Base-by-base conservation (phyloP, 1,139 yeast species). In the Blastobotrys proliferans region DNA sequence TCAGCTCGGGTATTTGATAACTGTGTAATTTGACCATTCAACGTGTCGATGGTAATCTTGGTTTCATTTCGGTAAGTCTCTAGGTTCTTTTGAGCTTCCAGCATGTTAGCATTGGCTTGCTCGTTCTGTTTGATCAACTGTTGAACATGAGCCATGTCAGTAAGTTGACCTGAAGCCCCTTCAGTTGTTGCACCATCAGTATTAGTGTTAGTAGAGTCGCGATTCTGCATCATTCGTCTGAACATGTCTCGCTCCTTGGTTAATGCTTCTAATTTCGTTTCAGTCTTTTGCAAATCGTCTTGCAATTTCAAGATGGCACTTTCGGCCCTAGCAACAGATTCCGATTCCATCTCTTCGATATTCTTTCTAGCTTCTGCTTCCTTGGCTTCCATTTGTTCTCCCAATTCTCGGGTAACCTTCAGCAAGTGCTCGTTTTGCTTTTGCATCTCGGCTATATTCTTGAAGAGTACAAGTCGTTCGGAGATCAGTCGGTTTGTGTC, bases 401-500 rank as follows among this genome's bases (percentile, higher is more conserved):
- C 90, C 25, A 90, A 69, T 42, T 76, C 77, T 48, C 97, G 72
- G 0, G 84, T 78, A 1, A 83, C 76, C 30, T 71, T 67, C 24
- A 88, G 64, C 31, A 90, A 70, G 43, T 84, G 83, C 52, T 81
- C 79, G 59, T 92, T 92, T 61, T 79, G 83, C 47, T 74, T 68
- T 56, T 86, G 84, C 43, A 90, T 68, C 43, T 85, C 95, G 20
- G 74, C 67, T 14, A 84, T 73, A 55, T 74, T 75, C 40, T 72
- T 73, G 64, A 90, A 92, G 6, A 78, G 73, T 1, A 87, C 81
- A 38, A 92, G 68, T 46, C 95, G 73, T 43, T 83, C 82, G 3
- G 88, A 72, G 13, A 92, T 85, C 33, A 87, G 62, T 35, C 60
- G 63, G 53, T 84, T 94, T 1, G 94, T 79, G 56, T 85, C 95